Base-by-base conservation (phyloP, 805 yeast genomes). In the Clavispora fructus region DNA sequence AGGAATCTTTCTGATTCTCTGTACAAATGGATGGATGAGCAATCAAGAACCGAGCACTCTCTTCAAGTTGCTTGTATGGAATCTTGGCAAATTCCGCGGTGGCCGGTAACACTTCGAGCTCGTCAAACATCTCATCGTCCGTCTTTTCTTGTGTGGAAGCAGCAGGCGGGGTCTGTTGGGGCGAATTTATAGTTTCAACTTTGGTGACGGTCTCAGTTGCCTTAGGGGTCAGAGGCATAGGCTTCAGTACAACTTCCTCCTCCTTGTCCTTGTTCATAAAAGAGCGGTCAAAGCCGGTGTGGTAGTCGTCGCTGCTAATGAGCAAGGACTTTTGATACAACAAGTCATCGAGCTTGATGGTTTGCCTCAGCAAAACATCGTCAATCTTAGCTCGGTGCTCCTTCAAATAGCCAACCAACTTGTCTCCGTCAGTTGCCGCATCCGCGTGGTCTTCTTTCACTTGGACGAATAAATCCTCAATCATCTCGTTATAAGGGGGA, bases 241-340 rank as follows among this genome's bases (percentile, higher is more conserved):
- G 37, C 7, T 33, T 17, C 6, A 7, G 11, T 4, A 10, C 25
- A 16, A 17, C n/a, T 10, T 33, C 37, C 37, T 56, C 65, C 14
- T 54, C 68, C 6, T 59, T 57, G n/a, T 66, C 69, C 54, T 82
- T 85, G 63, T 89, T 88, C 60, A 89, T 63, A 54, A 87, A 79
- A 0, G 96, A 85, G 38, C 87, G 80, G 61, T 92, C 95, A 73
- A 88, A 94, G 0, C 97, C 98, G 12, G 94, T 89, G 55, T 82
- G 94, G 35, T 90, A 77, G 65, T 92, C 99, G 13, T 91, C 98
- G 43, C 94, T 83, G 3, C 95, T 83, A 53, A 94, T 91, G 61
- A 87, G 85, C 40, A 72, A 60, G 11, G 80, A 73, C 59, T 87
- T 86, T 58, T 91, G 96, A 53, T 79, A 75, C 54, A 79, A 74